Conservation (phyloP, 805 yeast species). For the Candida golubevii region DNA sequence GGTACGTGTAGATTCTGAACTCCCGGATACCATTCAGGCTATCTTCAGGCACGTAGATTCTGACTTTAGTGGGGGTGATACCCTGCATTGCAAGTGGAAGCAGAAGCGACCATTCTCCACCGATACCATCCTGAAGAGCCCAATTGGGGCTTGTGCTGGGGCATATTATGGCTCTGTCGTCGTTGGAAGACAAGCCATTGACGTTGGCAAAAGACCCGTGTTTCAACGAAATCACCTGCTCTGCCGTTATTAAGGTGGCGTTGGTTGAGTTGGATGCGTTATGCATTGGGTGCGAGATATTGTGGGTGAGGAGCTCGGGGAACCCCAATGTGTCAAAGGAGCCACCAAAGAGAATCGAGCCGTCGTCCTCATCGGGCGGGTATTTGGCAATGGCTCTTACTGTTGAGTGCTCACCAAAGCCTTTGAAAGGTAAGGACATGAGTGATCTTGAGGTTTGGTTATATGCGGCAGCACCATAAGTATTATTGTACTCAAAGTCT, state of each 20-base stretch:
- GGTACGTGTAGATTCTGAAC: slow-evolving; percentile 73
- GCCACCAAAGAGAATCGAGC: slow-evolving; percentile 76
- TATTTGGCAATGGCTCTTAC: slow-evolving; percentile 61
- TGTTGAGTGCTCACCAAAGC: slow-evolving; percentile 58
- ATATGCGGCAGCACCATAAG: slow-evolving; percentile 63
- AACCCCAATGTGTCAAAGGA: slow-evolving; percentile 59
- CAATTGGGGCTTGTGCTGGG: slow-evolving; percentile 53
- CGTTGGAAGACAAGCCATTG: slow-evolving; percentile 31
- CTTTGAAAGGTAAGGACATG: slow-evolving; percentile 60
- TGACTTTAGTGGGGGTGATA: slow-evolving; percentile 59
- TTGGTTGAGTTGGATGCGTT: slow-evolving; percentile 36
- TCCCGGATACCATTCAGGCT: slow-evolving; percentile 48
- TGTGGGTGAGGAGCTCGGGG: slow-evolving; percentile 36
- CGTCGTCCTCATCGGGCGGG: slow-evolving; percentile 26
- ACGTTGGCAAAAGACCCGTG: slow-evolving; percentile 51
- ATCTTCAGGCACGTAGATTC: slow-evolving; percentile 60
- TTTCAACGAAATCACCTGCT: slow-evolving; percentile 57
- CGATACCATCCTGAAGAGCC: slow-evolving; percentile 42
- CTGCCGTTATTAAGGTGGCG: slow-evolving; percentile 43
- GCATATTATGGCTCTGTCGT: slow-evolving; percentile 46
- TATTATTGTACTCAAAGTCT: slow-evolving; percentile 48
- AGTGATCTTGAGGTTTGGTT: slow-evolving; percentile 42
- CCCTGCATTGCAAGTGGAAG: slow-evolving; percentile 49
- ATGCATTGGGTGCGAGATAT: slow-evolving; percentile 16
- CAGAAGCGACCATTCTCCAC: slow-evolving; percentile 64